These are phyloP conservation scores for Trifolium dubium DNA, from an alignment of 306 rosid genomes.

Conservation along the genomic window DNA sequence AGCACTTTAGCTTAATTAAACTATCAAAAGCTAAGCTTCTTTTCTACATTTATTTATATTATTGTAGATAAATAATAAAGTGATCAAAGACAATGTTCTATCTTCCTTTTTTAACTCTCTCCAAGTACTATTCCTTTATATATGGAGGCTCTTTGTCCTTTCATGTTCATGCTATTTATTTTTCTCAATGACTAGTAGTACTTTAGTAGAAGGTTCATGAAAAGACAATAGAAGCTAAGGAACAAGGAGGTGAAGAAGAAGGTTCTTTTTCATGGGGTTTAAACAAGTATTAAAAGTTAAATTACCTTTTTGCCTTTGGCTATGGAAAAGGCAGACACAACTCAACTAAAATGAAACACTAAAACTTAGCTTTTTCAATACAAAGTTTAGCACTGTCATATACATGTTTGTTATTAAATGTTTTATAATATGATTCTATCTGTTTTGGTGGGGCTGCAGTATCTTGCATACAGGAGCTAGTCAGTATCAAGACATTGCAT, in stretches of 20 bases:
- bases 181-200: conserved; percentile 18
- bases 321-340: conserved; percentile 65
- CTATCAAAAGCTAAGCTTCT: neutral
- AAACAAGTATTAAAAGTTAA: conserved; percentile 43
- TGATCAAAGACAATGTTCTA: neutral
- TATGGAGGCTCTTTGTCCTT: neutral
- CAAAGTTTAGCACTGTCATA: conserved; percentile 33
- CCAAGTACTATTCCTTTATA: neutral
- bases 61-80: neutral
- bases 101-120: neutral
- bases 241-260: conserved; percentile 30
- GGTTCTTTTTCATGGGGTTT: conserved; percentile 26
- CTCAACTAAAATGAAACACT: conserved; percentile 31
- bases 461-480: conserved; percentile 93
- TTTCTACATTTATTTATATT: too few relatives aligned
- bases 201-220: conserved; percentile 39
- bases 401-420: neutral
- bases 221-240: conserved; percentile 30
- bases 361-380: conserved; percentile 7
- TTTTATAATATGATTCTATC: conserved; percentile 7
- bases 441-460: conserved; percentile 51
- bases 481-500: conserved; percentile 92
- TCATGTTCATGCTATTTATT: conserved; percentile 29
- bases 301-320: conserved; percentile 50
- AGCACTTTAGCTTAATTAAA: neutral